Evolutionary conservation across 23 red algal genomes (phyloP).

Genomic region (Agarophyton chilense): DNA sequence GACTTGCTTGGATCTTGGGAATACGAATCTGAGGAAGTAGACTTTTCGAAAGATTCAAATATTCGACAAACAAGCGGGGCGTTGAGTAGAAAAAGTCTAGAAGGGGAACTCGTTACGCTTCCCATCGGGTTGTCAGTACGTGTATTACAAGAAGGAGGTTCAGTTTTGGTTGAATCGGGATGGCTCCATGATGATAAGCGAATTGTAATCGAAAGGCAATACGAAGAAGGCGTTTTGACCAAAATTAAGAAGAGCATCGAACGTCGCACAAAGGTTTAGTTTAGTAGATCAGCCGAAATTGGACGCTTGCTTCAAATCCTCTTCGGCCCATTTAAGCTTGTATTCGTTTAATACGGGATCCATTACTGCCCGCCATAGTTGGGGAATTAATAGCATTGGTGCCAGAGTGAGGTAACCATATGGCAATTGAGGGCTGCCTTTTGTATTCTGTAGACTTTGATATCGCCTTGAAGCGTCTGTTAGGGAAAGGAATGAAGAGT

Average conservation of each 20-base stretch:
- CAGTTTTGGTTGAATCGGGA: neutral
- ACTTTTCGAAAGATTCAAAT: neutral
- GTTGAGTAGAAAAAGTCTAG: neutral
- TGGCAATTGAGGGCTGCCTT: conserved; percentile 74
- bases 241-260: conserved; percentile 8
- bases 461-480: conserved; percentile 67
- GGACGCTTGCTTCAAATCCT: neutral
- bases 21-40: neutral
- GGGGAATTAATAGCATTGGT: conserved; percentile 67
- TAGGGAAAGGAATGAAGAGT: neutral
- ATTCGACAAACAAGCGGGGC: neutral
- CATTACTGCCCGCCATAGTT: conserved; percentile 74
- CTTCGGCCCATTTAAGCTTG: conserved; percentile 34
- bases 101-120: neutral
- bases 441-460: conserved; percentile 61
- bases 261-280: neutral
- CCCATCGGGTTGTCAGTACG: neutral
- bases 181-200: conserved; percentile 7
- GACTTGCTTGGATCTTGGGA: conserved; percentile 1
- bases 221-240: neutral
- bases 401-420: conserved; percentile 80
- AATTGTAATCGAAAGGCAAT: neutral
- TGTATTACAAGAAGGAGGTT: neutral
- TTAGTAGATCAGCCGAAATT: neutral
- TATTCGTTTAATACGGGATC: conserved; percentile 68